phyloP scores from a whole-genome alignment of 2,329 filamentous ascomycete species.

The Byssothecium circinans region DNA sequence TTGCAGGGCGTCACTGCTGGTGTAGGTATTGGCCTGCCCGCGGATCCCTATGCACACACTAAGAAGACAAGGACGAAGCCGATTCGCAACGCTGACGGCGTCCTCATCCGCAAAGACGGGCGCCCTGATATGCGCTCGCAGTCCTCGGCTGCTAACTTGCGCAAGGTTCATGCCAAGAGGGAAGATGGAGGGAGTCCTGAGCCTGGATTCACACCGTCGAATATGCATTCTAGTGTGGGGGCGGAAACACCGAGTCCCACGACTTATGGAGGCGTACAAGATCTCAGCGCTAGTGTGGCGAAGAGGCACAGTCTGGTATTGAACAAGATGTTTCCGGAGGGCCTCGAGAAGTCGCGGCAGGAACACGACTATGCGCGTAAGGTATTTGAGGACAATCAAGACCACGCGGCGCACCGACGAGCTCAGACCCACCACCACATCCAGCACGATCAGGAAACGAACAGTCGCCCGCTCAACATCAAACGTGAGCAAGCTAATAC shows the following conservation, averaged over 20 bases:
- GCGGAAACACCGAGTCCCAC: conserved; percentile 36
- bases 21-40: conserved; percentile 22
- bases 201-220: conserved; percentile 28
- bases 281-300: conserved; percentile 22
- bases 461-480: conserved; percentile 14
- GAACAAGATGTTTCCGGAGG: conserved; percentile 42
- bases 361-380: conserved; percentile 37
- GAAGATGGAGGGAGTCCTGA: conserved; percentile 37
- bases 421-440: conserved; percentile 14
- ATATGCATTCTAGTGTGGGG: conserved; percentile 11
- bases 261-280: conserved; percentile 11
- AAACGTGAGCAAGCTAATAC: conserved; percentile 28
- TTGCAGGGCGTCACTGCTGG: conserved; percentile 30
- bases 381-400: conserved; percentile 33
- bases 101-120: conserved; percentile 56
- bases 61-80: conserved; percentile 57
- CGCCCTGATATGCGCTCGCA: conserved; percentile 55
- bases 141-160: conserved; percentile 55
- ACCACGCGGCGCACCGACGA: conserved; percentile 29
- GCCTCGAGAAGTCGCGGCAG: conserved; percentile 35
- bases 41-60: conserved; percentile 43
- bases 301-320: conserved; percentile 40
- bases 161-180: conserved; percentile 55
- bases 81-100: conserved; percentile 52
- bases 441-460: conserved; percentile 10